phyloP scores from a whole-genome alignment of 805 yeast species.

The Suhomyces sp. region DNA sequence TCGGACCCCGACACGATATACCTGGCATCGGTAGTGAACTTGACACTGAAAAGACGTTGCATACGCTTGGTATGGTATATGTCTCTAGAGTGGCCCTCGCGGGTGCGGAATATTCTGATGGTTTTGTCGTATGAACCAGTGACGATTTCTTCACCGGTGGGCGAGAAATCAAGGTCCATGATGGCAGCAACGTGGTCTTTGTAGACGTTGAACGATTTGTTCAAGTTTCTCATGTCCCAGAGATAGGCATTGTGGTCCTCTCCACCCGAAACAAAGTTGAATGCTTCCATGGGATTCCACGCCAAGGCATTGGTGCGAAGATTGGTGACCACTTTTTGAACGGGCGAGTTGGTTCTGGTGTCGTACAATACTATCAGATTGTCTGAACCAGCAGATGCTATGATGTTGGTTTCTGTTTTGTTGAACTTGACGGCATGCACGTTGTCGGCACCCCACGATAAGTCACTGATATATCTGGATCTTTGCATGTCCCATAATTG shows the following conservation, averaged over 20 bases:
- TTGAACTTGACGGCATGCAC: slow-evolving; percentile 80
- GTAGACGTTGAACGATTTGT: slow-evolving; percentile 74
- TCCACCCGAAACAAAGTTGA: slow-evolving; percentile 82
- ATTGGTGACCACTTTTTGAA: slow-evolving; percentile 82
- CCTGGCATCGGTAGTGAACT: slow-evolving; percentile 84
- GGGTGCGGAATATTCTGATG: slow-evolving; percentile 69
- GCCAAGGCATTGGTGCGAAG: slow-evolving; percentile 81
- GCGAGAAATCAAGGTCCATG: slow-evolving; percentile 90
- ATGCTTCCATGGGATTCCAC: slow-evolving; percentile 99
- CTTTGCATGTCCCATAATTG: slow-evolving; percentile 91
- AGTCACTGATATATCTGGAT: slow-evolving; percentile 68
- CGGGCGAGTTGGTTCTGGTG: slow-evolving; percentile 83
- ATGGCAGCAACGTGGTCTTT: slow-evolving; percentile 97
- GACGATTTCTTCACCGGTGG: slow-evolving; percentile 94
- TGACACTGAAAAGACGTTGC: slow-evolving; percentile 88
- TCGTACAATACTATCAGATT: slow-evolving; percentile 90
- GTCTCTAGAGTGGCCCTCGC: slow-evolving; percentile 91
- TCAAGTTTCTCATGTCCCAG: slow-evolving; percentile 95
- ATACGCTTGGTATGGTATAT: slow-evolving; percentile 95
- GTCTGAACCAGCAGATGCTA: slow-evolving; percentile 85
- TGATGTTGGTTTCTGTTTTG: slow-evolving; percentile 80
- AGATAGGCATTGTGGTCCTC: slow-evolving; percentile 94
- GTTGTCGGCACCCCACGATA: slow-evolving; percentile 97
- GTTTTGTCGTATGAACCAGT: slow-evolving; percentile 96
- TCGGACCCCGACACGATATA: slow-evolving; percentile 90